A percentile compares a stretch with the other conserved stretches of the same genome.
Evolutionary conservation across 2,329 filamentous ascomycete genomes (phyloP).

Genomic region (Penicillium polonicum): DNA sequence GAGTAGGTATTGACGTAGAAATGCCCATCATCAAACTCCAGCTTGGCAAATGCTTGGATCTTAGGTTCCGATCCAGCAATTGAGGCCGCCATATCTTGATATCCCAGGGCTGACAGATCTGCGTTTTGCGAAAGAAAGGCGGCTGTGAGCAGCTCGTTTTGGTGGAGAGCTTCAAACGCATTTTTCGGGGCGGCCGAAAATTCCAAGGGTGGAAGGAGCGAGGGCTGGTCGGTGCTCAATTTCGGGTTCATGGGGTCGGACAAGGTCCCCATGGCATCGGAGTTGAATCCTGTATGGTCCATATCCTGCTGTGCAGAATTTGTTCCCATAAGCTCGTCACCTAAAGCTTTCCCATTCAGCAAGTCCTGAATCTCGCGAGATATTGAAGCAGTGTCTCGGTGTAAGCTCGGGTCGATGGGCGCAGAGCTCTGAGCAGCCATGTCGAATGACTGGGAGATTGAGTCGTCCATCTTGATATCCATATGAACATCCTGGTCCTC

Average conservation of each 20-base stretch:
- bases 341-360: constrained; percentile 19
- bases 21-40: constrained; percentile 64
- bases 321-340: constrained; percentile 17
- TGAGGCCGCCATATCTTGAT: constrained; percentile 38
- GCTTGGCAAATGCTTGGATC: constrained; percentile 62
- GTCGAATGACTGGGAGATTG: constrained; percentile 10
- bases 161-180: constrained; percentile 39
- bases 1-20: constrained; percentile 65
- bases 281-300: constrained; percentile 8
- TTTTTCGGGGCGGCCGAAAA: constrained; percentile 33
- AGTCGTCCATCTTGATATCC: constrained; percentile 17
- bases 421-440: constrained; percentile 2
- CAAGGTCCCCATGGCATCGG: constrained; percentile 31
- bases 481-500: constrained; percentile 16
- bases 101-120: constrained; percentile 37
- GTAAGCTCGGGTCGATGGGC: constrained; percentile 10
- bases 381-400: constrained; percentile 11
- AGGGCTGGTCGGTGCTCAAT: constrained; percentile 31
- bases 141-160: constrained; percentile 42
- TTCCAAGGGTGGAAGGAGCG: constrained; percentile 39
- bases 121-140: constrained; percentile 39
- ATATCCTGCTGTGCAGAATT: constrained; percentile 10
- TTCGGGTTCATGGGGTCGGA: constrained; percentile 37
- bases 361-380: constrained; percentile 19
- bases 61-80: constrained; percentile 43